Percentiles rank a stretch among this genome's conserved stretches.
Conservation (phyloP, 2,329 filamentous ascomycete species). For the Pseudopithomyces maydicus region DNA sequence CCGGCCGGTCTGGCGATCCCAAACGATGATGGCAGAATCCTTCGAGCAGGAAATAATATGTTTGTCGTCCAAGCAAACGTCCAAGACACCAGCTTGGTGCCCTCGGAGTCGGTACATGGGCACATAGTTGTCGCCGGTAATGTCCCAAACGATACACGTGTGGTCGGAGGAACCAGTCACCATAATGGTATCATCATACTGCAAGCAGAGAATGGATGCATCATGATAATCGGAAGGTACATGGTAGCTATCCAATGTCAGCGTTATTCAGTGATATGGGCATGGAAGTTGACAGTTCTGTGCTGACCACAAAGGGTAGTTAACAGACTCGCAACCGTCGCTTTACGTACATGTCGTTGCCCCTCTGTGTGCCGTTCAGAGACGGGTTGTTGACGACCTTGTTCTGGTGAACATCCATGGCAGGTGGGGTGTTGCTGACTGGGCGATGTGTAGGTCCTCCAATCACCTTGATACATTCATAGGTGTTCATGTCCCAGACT, state of each 20-base stretch:
- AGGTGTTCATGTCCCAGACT: constrained; percentile 92
- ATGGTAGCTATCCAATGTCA: constrained; percentile 27
- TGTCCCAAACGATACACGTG: constrained; percentile 88
- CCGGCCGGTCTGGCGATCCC: constrained; percentile 80
- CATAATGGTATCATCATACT: constrained; percentile 91
- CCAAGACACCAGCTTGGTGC: constrained; percentile 87
- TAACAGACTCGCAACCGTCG: not conserved
- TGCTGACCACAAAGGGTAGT: not conserved
- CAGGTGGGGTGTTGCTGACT: constrained; percentile 53
- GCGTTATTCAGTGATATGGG: not conserved
- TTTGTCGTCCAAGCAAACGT: constrained; percentile 88
- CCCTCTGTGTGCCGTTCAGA: constrained; percentile 53
- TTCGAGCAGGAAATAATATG: constrained; percentile 98
- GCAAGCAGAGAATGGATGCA: constrained; percentile 91
- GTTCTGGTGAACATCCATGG: constrained; percentile 47
- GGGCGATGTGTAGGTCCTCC: constrained; percentile 71
- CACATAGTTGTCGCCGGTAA: constrained; percentile 67
- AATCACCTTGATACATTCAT: constrained; percentile 83
- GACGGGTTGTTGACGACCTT: constrained; percentile 52
- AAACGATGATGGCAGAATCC: constrained; percentile 90
- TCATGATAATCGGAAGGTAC: constrained; percentile 70
- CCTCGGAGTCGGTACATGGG: constrained; percentile 78
- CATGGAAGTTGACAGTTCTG: not conserved
- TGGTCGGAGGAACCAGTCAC: constrained; percentile 94
- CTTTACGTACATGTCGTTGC: constrained; percentile 48